Percentiles rank a stretch among this genome's conserved stretches.
phyloP scores from a whole-genome alignment of 192 early-diverging fungal genomes.

The Thamnidium elegans region DNA sequence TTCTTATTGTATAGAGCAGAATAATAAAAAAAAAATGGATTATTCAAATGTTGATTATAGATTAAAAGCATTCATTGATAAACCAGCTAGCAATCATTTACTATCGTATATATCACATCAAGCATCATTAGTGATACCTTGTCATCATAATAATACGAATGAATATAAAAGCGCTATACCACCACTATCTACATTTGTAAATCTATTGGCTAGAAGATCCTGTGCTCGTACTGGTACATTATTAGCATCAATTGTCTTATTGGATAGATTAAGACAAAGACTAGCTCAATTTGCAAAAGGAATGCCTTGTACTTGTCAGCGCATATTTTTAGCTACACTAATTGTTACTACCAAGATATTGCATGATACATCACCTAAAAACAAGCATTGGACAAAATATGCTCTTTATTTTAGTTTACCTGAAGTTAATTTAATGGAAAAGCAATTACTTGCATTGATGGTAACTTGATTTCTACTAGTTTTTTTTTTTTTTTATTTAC shows the following conservation, averaged over 20 bases:
- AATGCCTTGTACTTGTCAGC: constrained; percentile 79
- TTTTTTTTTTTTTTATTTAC: no score
- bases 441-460: constrained; percentile 69
- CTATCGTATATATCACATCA: constrained; percentile 1
- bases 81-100: no score
- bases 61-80: no score
- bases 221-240: constrained; percentile 69
- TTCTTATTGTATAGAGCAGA: no score
- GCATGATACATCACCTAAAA: constrained; percentile 81
- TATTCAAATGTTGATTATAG: no score
- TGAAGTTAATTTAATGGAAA: constrained; percentile 83
- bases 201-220: constrained; percentile 59
- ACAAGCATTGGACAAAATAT: constrained; percentile 81
- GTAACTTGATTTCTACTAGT: constrained; percentile 17
- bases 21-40: no score
- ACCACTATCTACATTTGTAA: constrained; percentile 64
- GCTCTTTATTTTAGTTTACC: constrained; percentile 65
- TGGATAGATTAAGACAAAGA: constrained; percentile 60
- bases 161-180: constrained; percentile 33
- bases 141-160: constrained; percentile 5
- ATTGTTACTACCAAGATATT: constrained; percentile 76
- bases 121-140: constrained; percentile 24
- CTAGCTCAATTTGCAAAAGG: constrained; percentile 71
- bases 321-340: constrained; percentile 73
- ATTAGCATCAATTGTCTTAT: constrained; percentile 67